phyloP scores from a whole-genome alignment of 164 flowering plant species.

The Dillenia suffruticosa region DNA sequence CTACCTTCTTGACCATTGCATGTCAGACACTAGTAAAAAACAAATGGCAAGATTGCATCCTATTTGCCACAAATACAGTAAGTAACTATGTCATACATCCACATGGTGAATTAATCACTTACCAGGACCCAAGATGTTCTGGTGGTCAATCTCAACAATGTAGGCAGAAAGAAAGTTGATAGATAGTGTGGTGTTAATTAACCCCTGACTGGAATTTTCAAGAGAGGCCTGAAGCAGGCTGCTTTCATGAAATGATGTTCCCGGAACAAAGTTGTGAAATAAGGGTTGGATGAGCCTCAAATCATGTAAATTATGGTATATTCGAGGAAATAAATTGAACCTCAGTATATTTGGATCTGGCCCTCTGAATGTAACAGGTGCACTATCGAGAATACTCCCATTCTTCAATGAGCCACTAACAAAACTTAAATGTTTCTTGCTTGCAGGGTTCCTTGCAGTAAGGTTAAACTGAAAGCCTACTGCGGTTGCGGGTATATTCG shows the following conservation, averaged over 20 bases:
- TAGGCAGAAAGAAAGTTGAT: constrained; percentile 78
- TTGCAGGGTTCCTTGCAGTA: constrained; percentile 43
- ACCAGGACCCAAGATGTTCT: constrained; percentile 78
- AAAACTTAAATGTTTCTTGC: constrained; percentile 56
- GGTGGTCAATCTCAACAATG: constrained; percentile 67
- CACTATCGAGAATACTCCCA: constrained; percentile 43
- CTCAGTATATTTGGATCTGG: constrained; percentile 54
- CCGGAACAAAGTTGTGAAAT: constrained; percentile 83
- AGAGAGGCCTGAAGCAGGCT: constrained; percentile 70
- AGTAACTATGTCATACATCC: too few relatives aligned
- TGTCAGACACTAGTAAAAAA: too few relatives aligned
- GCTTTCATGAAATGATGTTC: constrained; percentile 48
- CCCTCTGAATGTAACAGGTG: constrained; percentile 80
- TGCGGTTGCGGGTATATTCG: constrained; percentile 79
- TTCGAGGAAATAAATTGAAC: constrained; percentile 75
- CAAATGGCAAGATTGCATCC: too few relatives aligned
- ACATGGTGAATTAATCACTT: constrained; percentile 13
- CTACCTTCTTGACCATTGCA: too few relatives aligned
- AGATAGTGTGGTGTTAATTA: constrained; percentile 69
- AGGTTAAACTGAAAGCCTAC: constrained; percentile 92
- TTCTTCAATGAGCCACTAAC: constrained; percentile 66
- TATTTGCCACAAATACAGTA: too few relatives aligned
- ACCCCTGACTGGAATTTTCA: constrained; percentile 56
- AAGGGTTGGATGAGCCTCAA: constrained; percentile 85
- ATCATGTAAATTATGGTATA: constrained; percentile 61